Base-by-base conservation (phyloP, 2,329 filamentous ascomycete genomes). In the Emydomyces testavorans region DNA sequence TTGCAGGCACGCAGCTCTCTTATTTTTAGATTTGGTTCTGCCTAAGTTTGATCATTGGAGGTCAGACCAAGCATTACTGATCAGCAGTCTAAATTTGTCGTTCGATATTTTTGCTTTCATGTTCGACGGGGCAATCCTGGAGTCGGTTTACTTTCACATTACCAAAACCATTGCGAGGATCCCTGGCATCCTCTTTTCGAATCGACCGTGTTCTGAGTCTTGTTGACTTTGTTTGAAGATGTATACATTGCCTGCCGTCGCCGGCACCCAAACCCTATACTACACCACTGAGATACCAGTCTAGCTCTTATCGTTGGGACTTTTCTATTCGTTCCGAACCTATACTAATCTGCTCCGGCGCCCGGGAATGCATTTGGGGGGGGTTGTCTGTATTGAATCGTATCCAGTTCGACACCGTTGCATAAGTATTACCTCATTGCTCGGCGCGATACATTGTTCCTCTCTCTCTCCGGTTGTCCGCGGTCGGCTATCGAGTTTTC, bases 351-450 rank as follows among this genome's bases (percentile, higher is more conserved):
- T 36, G 10, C 10, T 23, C 15, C 24, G 45, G 35, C 36, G 45
- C 34, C 34, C 7, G 35, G 26, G 26, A 32, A 47, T 47, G 35
- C 36, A 39, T 47, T 40, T 47, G 35, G 45, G 34, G 43, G 32
- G 36, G 23, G 28, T 31, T 39, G 26, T 24, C 13, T 40, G 45
- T 36, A 47, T 47, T 36, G 45, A 34, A 46, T 46, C 45, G 45
- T 47, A 47, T 26, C 45, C 45, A 47, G 45, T 40, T 47, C 36
- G 45, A 47, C 31, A 40, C 24, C 34, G 20, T 24, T 47, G 23
- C 23, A 16, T 35, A 13, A 43, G 11, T 40, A 20, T 15, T 36
- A 23, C 23, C 26, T 47, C 45, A 47, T 47, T 47, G 23, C 36
- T 39, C 45, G 45, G 45, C 45, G 45, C 45, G 36, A 47, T 47